These are phyloP conservation scores for Prunus dulcis DNA, from an alignment of 306 rosid genomes.

Conservation along the genomic window DNA sequence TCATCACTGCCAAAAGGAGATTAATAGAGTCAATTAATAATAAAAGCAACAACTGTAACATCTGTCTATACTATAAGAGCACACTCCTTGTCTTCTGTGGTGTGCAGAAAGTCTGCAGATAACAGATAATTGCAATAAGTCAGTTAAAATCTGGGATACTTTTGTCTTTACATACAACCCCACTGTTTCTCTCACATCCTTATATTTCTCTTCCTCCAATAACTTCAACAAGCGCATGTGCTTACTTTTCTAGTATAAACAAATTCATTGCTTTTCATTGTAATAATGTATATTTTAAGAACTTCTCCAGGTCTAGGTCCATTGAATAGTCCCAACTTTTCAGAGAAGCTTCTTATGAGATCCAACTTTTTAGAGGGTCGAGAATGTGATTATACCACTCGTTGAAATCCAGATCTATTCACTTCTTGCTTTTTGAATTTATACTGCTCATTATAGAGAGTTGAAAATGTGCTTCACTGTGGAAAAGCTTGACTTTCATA, in stretches of 20 bases:
- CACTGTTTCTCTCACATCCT: no score
- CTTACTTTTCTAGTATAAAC: no score
- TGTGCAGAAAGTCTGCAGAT: not conserved
- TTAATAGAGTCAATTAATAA: constrained; percentile 38
- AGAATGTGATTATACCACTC: no score
- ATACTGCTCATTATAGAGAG: not conserved
- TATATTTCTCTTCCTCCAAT: no score
- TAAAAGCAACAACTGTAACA: not conserved
- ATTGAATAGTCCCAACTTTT: no score
- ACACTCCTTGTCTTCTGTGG: not conserved
- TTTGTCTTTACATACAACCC: not conserved
- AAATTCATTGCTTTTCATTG: no score
- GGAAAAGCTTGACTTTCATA: not conserved
- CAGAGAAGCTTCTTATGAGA: no score
- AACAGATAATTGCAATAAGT: not conserved
- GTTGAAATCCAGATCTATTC: not conserved
- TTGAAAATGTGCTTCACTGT: not conserved
- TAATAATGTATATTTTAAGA: no score
- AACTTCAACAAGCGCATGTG: no score
- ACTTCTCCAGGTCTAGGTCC: no score
- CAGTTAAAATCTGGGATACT: not conserved
- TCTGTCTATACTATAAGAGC: no score
- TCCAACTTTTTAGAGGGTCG: no score
- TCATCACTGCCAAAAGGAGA: constrained; percentile 78
- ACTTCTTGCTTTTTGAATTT: not conserved